Percentiles rank a stretch among this genome's conserved stretches.
phyloP scores from a whole-genome alignment of 2,329 filamentous ascomycete genomes.

The Hortaea werneckii region DNA sequence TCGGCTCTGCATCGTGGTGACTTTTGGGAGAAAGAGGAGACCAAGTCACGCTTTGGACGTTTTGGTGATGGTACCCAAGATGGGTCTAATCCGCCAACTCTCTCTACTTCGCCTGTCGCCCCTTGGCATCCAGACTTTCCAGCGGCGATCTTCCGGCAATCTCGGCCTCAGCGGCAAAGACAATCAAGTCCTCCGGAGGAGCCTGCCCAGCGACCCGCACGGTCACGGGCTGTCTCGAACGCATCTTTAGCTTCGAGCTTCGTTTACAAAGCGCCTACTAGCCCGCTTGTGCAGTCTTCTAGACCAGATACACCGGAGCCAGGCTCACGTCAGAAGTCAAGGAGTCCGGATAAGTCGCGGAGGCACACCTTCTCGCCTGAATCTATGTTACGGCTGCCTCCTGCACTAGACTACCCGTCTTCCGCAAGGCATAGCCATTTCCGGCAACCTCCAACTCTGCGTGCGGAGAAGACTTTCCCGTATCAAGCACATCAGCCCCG shows the following conservation, averaged over 20 bases:
- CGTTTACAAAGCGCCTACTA: slow-evolving; percentile 78
- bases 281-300: slow-evolving; percentile 64
- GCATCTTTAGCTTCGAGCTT: slow-evolving; percentile 72
- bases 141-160: slow-evolving; percentile 24
- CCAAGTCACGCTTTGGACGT: slow-evolving; percentile 7
- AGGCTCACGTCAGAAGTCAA: slow-evolving; percentile 25
- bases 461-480: slow-evolving; percentile 51
- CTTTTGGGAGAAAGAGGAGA: slow-evolving; percentile 41
- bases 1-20: slow-evolving; percentile 60
- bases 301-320: slow-evolving; percentile 24
- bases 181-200: slow-evolving; percentile 6
- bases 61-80: slow-evolving; percentile 9
- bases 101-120: slow-evolving; percentile 44
- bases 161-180: slow-evolving; percentile 7
- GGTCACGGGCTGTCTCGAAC: slow-evolving; percentile 34
- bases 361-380: slow-evolving; percentile 64
- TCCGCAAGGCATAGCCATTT: slow-evolving; percentile 13
- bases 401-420: slow-evolving; percentile 27
- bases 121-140: slow-evolving; percentile 47
- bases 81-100: slow-evolving; percentile 13
- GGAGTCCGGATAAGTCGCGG: slow-evolving; percentile 43
- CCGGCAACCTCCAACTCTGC: slow-evolving; percentile 33
- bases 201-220: slow-evolving; percentile 31
- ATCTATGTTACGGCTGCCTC: slow-evolving; percentile 41
- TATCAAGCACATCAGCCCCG: slow-evolving; percentile 73